phyloP scores from a whole-genome alignment of 176 grass and related monocot species.

The Melocanna baccifera region DNA sequence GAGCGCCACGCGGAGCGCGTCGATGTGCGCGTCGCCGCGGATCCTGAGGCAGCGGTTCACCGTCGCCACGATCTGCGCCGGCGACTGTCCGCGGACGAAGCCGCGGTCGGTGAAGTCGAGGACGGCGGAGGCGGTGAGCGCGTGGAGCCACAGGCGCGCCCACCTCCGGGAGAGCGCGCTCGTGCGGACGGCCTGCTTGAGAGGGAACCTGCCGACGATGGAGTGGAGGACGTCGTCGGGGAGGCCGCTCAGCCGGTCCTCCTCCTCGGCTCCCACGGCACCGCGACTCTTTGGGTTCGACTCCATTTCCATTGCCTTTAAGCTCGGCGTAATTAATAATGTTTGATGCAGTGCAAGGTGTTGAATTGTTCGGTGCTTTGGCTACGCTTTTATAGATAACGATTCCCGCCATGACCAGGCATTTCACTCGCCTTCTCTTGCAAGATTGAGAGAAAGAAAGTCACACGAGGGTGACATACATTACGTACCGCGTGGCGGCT shows the following conservation, averaged over 20 bases:
- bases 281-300: not conserved
- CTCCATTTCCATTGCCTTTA: not conserved
- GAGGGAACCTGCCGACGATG: conserved; percentile 38
- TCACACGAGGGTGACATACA: not conserved
- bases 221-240: conserved; percentile 58
- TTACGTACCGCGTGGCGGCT: too few species aligned
- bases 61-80: conserved; percentile 14
- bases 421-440: not conserved
- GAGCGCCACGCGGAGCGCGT: conserved; percentile 40
- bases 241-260: conserved; percentile 51
- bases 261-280: not conserved
- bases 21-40: conserved; percentile 36
- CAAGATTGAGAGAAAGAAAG: not conserved
- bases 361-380: not conserved
- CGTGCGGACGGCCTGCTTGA: conserved; percentile 47
- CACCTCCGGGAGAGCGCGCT: not conserved
- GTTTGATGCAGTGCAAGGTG: not conserved
- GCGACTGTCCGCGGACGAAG: conserved; percentile 43
- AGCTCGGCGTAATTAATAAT: not conserved
- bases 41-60: conserved; percentile 37
- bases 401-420: too few species aligned
- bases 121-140: conserved; percentile 29
- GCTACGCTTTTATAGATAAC: not conserved
- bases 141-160: conserved; percentile 27
- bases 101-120: conserved; percentile 41